phyloP scores from a whole-genome alignment of 805 yeast species.

The Pichia scutulata region DNA sequence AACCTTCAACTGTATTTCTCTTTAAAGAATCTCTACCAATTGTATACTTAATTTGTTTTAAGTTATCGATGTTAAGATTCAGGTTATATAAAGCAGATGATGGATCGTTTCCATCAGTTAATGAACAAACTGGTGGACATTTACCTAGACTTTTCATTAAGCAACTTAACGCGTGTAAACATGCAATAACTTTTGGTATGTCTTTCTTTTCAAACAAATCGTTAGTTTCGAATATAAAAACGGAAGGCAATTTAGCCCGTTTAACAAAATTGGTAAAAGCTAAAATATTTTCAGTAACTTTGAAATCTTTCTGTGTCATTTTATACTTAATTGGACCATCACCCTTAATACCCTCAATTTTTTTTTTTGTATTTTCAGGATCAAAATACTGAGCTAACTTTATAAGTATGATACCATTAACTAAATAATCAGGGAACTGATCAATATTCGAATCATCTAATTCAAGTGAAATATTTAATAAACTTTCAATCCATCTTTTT shows the following conservation, averaged over 20 bases:
- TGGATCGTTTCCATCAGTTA: slow-evolving; percentile 38
- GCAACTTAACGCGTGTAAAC: slow-evolving; percentile 81
- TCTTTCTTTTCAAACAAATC: slow-evolving; percentile 90
- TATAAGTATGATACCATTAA: slow-evolving; percentile 84
- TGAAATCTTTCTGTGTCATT: slow-evolving; percentile 53
- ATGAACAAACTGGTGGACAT: slow-evolving; percentile 53
- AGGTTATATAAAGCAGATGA: neutral
- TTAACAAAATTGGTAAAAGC: slow-evolving; percentile 66
- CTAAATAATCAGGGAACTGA: slow-evolving; percentile 51
- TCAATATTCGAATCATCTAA: slow-evolving; percentile 33
- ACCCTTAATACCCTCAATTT: neutral
- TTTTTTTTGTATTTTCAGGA: slow-evolving; percentile 39
- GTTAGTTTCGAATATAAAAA: slow-evolving; percentile 84
- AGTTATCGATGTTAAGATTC: slow-evolving; percentile 53
- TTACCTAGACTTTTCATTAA: slow-evolving; percentile 52
- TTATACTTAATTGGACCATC: slow-evolving; percentile 19
- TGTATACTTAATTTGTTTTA: slow-evolving; percentile 61
- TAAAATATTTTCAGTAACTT: slow-evolving; percentile 89
- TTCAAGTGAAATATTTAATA: slow-evolving; percentile 21
- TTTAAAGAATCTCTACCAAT: slow-evolving; percentile 37
- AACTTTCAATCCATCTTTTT: slow-evolving; percentile 40
- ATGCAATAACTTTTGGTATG: slow-evolving; percentile 88
- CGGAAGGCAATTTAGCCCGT: slow-evolving; percentile 70
- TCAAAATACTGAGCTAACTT: slow-evolving; percentile 64
- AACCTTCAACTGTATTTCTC: slow-evolving; percentile 29